Base-by-base conservation (phyloP, 129 eudicot genomes). In the Tagetes patula region DNA sequence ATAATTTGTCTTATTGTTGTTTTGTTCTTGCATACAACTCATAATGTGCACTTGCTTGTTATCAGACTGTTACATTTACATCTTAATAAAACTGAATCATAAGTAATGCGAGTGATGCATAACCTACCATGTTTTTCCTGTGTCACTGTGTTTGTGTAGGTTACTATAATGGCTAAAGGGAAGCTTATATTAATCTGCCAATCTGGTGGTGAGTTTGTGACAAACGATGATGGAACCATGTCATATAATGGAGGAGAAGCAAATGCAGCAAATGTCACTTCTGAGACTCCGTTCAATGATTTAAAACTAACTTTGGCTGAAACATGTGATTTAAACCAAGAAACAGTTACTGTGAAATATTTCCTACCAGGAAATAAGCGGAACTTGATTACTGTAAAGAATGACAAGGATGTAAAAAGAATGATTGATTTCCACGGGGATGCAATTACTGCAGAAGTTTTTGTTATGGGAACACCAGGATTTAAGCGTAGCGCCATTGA, bases 351-450 rank as follows among this genome's bases (percentile, higher is more conserved):
- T 1, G 71, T 91, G 68, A 91, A 91, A 84, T 91, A 91, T 74
- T 91, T 91, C 70, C 97, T 91, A 47, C 97, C 97, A 12, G 95
- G 91, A 82, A 87, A 91, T 79, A 84, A 79, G 70, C 85, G 88
- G 65, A 88, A 80, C 67, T 89, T 91, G 82, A 91, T 91, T 53
- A 91, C 86, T 13, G 77, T 88, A 53, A 84, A 82, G 80, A 87
- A 79, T 70, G 95, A 85, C 41, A 91, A 86, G 73, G 97, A 91
- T 74, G 79, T 87, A 14, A 85, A 86, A 76, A 84, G 97, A 74
- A 84, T 91, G 97, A 67, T 91, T 65, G 91, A 74, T 75, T 91
- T 87, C 79, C 95, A 91, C 49, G 89, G 79, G 47, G 84, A 81
- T 71, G 89, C 97, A 38, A 72, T 91, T 52, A 87, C 95, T 63